These are phyloP conservation scores for Penicillium soppii DNA, from an alignment of 495 filamentous ascomycete genomes.

Conservation along the genomic window DNA sequence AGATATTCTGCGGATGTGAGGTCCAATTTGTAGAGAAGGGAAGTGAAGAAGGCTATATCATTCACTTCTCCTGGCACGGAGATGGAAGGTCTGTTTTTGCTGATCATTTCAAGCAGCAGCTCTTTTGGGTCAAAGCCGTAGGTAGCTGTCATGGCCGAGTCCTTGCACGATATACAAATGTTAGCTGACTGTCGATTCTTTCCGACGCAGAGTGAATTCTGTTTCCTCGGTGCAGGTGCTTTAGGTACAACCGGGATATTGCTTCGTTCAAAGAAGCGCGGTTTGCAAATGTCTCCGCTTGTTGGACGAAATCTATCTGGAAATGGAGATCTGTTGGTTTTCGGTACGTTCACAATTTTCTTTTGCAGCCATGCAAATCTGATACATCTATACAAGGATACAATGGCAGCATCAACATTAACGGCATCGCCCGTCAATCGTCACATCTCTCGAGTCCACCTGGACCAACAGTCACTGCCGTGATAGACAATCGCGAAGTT, in stretches of 20 bases:
- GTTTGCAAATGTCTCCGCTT: constrained; percentile 54
- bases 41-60: constrained; percentile 52
- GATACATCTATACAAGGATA: constrained; percentile 39
- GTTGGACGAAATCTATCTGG: constrained; percentile 65
- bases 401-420: constrained; percentile 55
- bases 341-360: constrained; percentile 42
- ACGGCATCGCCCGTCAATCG: constrained; percentile 51
- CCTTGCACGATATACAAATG: neutral
- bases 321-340: constrained; percentile 65
- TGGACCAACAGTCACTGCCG: constrained; percentile 64
- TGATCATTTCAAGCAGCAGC: constrained; percentile 55
- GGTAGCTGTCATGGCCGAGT: constrained; percentile 35
- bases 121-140: constrained; percentile 69
- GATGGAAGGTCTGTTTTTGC: constrained; percentile 56
- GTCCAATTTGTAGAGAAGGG: constrained; percentile 62
- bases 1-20: constrained; percentile 72
- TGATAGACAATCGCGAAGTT: constrained; percentile 57
- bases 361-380: neutral
- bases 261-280: constrained; percentile 59
- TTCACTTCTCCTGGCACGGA: constrained; percentile 68
- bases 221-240: constrained; percentile 18
- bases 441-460: constrained; percentile 29
- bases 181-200: neutral
- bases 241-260: constrained; percentile 67
- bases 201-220: neutral